Evolutionary conservation across 768 basidiomycete genomes (phyloP).

Genomic region (Neoboletus subvelutipes): DNA sequence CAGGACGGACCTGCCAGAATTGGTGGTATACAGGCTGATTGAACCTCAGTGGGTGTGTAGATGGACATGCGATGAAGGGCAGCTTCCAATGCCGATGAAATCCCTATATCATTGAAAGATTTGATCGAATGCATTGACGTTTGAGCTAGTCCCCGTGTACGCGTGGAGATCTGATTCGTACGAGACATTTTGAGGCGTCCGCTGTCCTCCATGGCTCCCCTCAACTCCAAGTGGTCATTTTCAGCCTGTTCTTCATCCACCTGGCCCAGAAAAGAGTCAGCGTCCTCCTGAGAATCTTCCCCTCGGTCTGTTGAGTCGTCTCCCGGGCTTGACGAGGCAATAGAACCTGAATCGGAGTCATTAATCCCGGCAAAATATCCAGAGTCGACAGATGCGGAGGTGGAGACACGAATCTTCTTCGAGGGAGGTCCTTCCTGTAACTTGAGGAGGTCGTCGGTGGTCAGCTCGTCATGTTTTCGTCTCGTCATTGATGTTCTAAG

Average conservation of each 20-base stretch:
- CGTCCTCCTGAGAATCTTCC: conserved; percentile 16
- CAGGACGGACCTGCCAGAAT: conserved; percentile 65
- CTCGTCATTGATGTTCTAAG: conserved; percentile 11
- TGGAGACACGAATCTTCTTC: conserved; percentile 35
- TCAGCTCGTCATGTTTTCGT: conserved; percentile 27
- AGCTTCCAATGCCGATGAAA: conserved; percentile 56
- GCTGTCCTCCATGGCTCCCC: conserved; percentile 10
- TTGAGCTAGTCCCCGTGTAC: conserved; percentile 7
- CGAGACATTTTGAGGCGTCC: conserved; percentile 24
- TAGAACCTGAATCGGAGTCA: conserved; percentile 4
- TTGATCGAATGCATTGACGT: conserved; percentile 11
- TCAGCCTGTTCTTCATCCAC: neutral
- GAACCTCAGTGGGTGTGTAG: conserved; percentile 79
- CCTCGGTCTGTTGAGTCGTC: conserved; percentile 22
- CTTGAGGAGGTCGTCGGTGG: conserved; percentile 48
- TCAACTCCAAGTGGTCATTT: neutral
- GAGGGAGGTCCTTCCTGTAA: conserved; percentile 41
- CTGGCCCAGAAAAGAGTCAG: conserved; percentile 7
- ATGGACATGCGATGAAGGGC: conserved; percentile 86
- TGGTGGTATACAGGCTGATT: conserved; percentile 86
- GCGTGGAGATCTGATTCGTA: conserved; percentile 15
- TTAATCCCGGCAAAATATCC: neutral
- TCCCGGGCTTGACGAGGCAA: conserved; percentile 3
- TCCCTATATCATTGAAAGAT: conserved; percentile 58
- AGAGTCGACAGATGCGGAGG: conserved; percentile 1